Evolutionary conservation across 345 rosid species (phyloP).

Genomic region (Abelmoschus esculentus): DNA sequence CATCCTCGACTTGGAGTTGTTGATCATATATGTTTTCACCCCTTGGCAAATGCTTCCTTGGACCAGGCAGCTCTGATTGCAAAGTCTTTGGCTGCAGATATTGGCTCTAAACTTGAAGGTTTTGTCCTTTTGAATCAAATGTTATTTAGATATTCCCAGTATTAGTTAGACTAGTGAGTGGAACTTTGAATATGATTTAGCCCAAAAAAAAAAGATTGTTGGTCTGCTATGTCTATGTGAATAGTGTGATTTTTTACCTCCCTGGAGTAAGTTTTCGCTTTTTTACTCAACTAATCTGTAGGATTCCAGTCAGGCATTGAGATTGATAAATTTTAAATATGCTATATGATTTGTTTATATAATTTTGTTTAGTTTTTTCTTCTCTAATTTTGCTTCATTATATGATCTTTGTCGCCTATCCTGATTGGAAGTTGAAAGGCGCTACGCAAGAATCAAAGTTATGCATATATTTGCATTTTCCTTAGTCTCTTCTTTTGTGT

Average conservation of each 20-base stretch:
- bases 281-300: not conserved
- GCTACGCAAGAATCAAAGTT: not conserved
- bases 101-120: constrained; percentile 73
- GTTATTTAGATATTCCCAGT: not conserved
- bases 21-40: constrained; percentile 91
- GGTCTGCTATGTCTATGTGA: not conserved
- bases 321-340: too few relatives aligned
- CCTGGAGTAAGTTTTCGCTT: not conserved
- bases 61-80: constrained; percentile 63
- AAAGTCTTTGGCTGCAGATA: constrained; percentile 52
- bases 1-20: constrained; percentile 94
- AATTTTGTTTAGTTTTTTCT: not conserved
- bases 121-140: constrained; percentile 12
- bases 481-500: not conserved
- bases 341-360: too few relatives aligned
- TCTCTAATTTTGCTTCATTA: not conserved
- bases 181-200: not conserved
- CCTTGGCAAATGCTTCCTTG: constrained; percentile 47
- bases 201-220: not conserved
- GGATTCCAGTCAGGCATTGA: not conserved
- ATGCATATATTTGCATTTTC: not conserved
- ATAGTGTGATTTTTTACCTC: not conserved
- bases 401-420: not conserved
- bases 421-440: not conserved
- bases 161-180: not conserved